Conservation (phyloP, 441 rosid genomes). For the Daphne laureola region DNA sequence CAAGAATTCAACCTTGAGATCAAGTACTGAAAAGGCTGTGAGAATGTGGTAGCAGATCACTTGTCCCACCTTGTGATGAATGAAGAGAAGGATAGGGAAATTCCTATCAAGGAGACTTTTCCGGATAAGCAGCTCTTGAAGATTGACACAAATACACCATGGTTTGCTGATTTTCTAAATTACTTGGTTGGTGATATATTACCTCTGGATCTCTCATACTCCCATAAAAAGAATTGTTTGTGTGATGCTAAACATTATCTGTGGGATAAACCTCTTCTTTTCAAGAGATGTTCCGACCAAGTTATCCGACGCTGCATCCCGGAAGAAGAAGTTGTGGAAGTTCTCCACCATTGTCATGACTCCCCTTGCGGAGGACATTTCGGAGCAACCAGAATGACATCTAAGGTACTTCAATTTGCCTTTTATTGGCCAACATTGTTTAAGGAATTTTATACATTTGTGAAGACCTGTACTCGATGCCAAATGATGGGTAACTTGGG, state of each 20-base stretch:
- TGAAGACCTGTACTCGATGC: background rate
- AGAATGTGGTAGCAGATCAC: background rate
- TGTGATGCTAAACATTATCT: background rate
- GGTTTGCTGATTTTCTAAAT: background rate
- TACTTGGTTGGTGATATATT: background rate
- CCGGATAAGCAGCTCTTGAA: background rate
- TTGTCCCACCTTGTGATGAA: background rate
- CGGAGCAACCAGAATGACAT: background rate
- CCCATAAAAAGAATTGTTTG: background rate
- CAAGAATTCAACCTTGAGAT: background rate
- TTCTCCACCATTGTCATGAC: background rate
- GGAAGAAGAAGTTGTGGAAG: background rate
- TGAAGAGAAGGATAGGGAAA: background rate
- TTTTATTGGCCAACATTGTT: background rate
- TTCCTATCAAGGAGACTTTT: background rate
- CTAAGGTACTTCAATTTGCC: background rate
- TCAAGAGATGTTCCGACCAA: no score
- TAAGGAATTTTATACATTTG: background rate
- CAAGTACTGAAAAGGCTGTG: background rate
- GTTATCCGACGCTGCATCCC: background rate
- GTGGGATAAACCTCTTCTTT: no score
- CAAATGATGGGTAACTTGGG: background rate
- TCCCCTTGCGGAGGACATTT: background rate
- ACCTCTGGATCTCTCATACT: background rate
- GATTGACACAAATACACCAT: background rate